Conservation (phyloP, 1,139 yeast genomes). For the Magnusiomyces sp. region DNA sequence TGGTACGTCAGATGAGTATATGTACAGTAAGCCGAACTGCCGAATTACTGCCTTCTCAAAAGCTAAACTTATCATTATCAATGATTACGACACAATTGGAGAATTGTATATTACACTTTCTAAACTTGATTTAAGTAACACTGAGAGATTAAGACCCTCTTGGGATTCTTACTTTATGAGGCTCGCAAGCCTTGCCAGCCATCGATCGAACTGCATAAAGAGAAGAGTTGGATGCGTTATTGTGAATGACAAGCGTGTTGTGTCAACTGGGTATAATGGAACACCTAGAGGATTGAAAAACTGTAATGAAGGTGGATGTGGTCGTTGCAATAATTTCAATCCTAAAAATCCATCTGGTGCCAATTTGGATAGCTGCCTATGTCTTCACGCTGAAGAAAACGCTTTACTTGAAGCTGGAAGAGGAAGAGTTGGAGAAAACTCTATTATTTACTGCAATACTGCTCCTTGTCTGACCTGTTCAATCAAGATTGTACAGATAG, state of each 20-base stretch:
- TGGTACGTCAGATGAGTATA: constrained; percentile 38
- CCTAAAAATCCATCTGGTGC: constrained; percentile 44
- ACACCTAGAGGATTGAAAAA: constrained; percentile 83
- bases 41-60: constrained; percentile 18
- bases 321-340: constrained; percentile 55
- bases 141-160: constrained; percentile 69
- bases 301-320: constrained; percentile 94
- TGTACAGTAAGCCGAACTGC: constrained; percentile 32
- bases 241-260: constrained; percentile 74
- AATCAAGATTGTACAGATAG: constrained; percentile 88
- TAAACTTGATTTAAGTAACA: constrained; percentile 47
- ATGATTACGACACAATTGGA: constrained; percentile 43
- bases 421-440: constrained; percentile 59
- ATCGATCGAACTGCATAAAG: constrained; percentile 93
- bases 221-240: constrained; percentile 93
- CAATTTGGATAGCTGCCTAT: constrained; percentile 73
- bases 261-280: constrained; percentile 96
- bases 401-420: constrained; percentile 92
- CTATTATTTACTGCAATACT: constrained; percentile 82
- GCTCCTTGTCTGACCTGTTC: constrained; percentile 97
- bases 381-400: constrained; percentile 95
- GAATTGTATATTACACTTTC: constrained; percentile 45
- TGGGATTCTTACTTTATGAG: constrained; percentile 97
- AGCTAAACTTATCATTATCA: constrained; percentile 55
- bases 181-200: constrained; percentile 86